Conservation (phyloP, 2,329 filamentous ascomycete genomes). For the Aspergillus nomiae region DNA sequence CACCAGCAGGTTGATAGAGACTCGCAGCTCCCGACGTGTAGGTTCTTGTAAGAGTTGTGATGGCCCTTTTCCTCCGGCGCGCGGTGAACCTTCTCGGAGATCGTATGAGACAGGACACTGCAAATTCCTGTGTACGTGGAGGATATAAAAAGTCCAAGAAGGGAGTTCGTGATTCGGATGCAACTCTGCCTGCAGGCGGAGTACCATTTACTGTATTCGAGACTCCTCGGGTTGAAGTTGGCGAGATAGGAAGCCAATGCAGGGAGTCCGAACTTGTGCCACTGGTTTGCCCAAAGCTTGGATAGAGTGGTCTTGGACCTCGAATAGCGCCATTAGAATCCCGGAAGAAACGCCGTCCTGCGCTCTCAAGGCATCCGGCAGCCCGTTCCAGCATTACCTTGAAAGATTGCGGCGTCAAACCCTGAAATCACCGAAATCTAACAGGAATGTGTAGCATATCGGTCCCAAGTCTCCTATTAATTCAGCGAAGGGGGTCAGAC, state of each 20-base stretch:
- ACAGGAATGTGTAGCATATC: constrained; percentile 31
- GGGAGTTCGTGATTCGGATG: constrained; percentile 24
- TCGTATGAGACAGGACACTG: constrained; percentile 25
- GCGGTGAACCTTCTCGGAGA: constrained; percentile 24
- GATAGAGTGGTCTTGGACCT: constrained; percentile 36
- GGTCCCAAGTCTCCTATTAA: constrained; percentile 9
- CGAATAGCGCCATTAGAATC: constrained; percentile 43
- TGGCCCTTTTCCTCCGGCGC: constrained; percentile 30
- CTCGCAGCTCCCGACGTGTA: constrained; percentile 29
- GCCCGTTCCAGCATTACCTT: constrained; percentile 56
- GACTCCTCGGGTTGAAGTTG: constrained; percentile 21
- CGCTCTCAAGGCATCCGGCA: constrained; percentile 52
- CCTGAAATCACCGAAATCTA: constrained; percentile 27
- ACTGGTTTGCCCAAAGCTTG: constrained; percentile 39
- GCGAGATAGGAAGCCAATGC: constrained; percentile 37
- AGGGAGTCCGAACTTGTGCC: constrained; percentile 31
- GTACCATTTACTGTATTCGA: constrained; percentile 18
- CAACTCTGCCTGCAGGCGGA: constrained; percentile 11
- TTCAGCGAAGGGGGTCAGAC: constrained; percentile 3
- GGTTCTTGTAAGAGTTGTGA: constrained; percentile 24
- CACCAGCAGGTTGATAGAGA: constrained; percentile 8
- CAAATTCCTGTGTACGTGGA: constrained; percentile 28
- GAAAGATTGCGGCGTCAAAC: constrained; percentile 30
- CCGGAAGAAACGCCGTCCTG: constrained; percentile 49
- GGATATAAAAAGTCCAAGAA: constrained; percentile 46